phyloP scores from a whole-genome alignment of 352 stramenopile species.

The Pythium phragmiticola region DNA sequence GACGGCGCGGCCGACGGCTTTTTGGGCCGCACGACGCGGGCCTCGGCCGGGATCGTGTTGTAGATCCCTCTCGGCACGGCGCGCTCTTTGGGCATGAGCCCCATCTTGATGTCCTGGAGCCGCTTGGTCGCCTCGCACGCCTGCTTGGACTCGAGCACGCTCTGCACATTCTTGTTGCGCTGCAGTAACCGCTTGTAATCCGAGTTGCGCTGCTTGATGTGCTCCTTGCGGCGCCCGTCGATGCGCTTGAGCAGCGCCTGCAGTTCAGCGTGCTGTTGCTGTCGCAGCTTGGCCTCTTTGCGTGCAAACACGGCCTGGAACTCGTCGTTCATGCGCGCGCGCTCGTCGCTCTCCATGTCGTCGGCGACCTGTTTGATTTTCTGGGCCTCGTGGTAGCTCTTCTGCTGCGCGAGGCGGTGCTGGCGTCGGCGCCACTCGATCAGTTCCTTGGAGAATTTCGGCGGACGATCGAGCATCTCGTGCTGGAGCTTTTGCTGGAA shows the following conservation, averaged over 20 bases:
- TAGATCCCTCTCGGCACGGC: slow-evolving; percentile 43
- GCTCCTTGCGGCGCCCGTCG: slow-evolving; percentile 91
- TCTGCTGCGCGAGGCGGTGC: slow-evolving; percentile 92
- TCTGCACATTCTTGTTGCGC: slow-evolving; percentile 94
- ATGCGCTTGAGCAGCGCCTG: slow-evolving; percentile 94
- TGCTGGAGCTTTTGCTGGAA: slow-evolving; percentile 90
- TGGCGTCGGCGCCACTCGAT: slow-evolving; percentile 94
- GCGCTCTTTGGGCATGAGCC: slow-evolving; percentile 66
- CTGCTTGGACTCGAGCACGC: slow-evolving; percentile 93
- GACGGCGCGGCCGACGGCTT: slow-evolving; percentile 43
- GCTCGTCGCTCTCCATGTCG: slow-evolving; percentile 91
- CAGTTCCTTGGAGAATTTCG: slow-evolving; percentile 93
- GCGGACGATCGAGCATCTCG: slow-evolving; percentile 82
- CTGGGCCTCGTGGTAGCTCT: slow-evolving; percentile 93
- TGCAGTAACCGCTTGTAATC: slow-evolving; percentile 94
- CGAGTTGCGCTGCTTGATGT: slow-evolving; percentile 91
- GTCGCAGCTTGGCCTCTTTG: slow-evolving; percentile 89
- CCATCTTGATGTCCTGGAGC: slow-evolving; percentile 81
- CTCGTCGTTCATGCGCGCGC: slow-evolving; percentile 84
- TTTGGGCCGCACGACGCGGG: slow-evolving; percentile 68
- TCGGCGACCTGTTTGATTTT: slow-evolving; percentile 95
- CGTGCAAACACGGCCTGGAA: slow-evolving; percentile 71
- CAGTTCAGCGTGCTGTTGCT: slow-evolving; percentile 92
- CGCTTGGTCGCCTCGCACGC: slow-evolving; percentile 68
- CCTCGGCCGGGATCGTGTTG: slow-evolving; percentile 77